Evolutionary conservation across 805 yeast genomes (phyloP).

Genomic region (Lachancea lanzarotensis): DNA sequence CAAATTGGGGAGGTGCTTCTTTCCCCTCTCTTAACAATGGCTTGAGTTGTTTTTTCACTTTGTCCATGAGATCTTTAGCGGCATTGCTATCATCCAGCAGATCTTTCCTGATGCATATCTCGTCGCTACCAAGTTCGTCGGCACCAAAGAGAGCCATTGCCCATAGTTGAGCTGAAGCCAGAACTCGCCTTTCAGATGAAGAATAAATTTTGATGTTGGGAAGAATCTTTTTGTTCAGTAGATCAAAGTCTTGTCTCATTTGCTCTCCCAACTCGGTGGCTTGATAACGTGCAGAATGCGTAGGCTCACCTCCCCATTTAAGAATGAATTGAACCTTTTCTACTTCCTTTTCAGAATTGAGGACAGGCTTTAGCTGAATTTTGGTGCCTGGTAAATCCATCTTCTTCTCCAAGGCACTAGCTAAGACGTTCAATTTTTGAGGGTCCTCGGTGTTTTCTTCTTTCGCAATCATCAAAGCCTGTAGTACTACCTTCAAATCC

Average conservation of each 20-base stretch:
- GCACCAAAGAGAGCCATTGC: constrained; percentile 69
- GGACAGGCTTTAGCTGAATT: constrained; percentile 86
- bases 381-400: constrained; percentile 92
- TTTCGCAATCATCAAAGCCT: constrained; percentile 76
- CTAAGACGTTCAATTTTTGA: constrained; percentile 66
- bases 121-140: constrained; percentile 68
- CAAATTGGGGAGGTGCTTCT: constrained; percentile 94
- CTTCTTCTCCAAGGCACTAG: constrained; percentile 82
- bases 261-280: constrained; percentile 95
- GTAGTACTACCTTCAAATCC: constrained; percentile 78
- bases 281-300: constrained; percentile 93
- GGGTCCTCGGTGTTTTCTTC: constrained; percentile 75
- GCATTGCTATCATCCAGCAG: constrained; percentile 94
- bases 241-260: constrained; percentile 81
- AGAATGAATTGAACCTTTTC: constrained; percentile 93
- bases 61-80: constrained; percentile 95
- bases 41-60: constrained; percentile 92
- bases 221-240: constrained; percentile 77
- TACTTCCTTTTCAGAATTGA: constrained; percentile 60
- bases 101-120: constrained; percentile 78
- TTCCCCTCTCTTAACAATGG: constrained; percentile 92
- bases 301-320: constrained; percentile 99
- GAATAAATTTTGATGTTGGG: constrained; percentile 83
- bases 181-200: constrained; percentile 90
- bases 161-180: constrained; percentile 86